These are phyloP conservation scores for Dactylellina haptotyla DNA, from an alignment of 2,329 filamentous ascomycete genomes.

Conservation along the genomic window DNA sequence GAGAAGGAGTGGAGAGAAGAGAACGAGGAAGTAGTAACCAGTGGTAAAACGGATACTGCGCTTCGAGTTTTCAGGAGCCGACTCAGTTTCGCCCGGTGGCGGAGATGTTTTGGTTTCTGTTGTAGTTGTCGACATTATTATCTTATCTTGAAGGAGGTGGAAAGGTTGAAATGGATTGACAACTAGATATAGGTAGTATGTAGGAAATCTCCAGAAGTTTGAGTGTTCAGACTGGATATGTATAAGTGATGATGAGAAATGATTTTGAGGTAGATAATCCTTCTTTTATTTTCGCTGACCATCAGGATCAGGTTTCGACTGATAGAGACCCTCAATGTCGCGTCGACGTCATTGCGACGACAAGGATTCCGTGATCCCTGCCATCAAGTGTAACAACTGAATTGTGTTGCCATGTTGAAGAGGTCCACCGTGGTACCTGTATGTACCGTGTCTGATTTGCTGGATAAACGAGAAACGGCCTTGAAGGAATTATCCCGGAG, in stretches of 20 bases:
- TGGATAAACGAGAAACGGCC: not conserved
- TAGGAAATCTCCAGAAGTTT: too few species aligned
- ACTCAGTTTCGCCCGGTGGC: not conserved
- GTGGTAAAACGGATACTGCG: conserved; percentile 18
- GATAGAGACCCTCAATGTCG: not conserved
- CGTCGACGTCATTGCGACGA: not conserved
- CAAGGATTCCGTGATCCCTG: not conserved
- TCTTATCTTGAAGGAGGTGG: too few species aligned
- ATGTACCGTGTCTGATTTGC: too few species aligned
- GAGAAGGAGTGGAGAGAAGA: conserved; percentile 43
- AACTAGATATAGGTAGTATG: too few species aligned
- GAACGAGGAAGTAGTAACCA: conserved; percentile 49
- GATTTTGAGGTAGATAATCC: too few species aligned
- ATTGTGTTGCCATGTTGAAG: not conserved
- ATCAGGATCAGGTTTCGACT: not conserved
- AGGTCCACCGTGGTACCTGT: too few species aligned
- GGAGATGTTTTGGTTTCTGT: conserved; percentile 15
- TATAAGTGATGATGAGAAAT: too few species aligned
- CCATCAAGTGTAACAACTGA: not conserved
- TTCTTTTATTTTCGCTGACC: too few species aligned
- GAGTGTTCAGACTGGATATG: too few species aligned
- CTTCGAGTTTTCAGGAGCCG: not conserved
- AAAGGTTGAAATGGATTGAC: too few species aligned
- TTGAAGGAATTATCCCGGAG: too few species aligned
- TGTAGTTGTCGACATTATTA: conserved; percentile 26